These are phyloP conservation scores for Fusarium avenaceum DNA, from an alignment of 2,329 filamentous ascomycete species.

Conservation along the genomic window DNA sequence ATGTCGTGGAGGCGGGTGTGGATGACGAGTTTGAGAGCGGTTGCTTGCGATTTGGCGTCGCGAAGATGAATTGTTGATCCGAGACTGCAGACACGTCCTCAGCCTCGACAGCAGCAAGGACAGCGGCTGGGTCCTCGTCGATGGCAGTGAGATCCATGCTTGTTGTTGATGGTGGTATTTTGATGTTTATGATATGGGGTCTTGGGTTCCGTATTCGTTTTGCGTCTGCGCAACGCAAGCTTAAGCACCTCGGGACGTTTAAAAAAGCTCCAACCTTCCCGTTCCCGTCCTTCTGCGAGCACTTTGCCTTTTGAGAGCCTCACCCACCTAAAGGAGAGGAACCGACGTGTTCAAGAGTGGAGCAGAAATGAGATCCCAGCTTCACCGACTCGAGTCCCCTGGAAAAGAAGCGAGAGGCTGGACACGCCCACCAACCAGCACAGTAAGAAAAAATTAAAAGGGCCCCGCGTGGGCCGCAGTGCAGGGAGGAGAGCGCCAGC, in stretches of 20 bases:
- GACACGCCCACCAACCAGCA: constrained; percentile 39
- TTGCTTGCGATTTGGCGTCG: constrained; percentile 48
- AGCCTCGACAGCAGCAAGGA: constrained; percentile 43
- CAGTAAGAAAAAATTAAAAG: constrained; percentile 33
- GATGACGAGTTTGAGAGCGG: constrained; percentile 36
- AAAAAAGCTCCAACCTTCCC: constrained; percentile 33
- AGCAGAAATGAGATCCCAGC: constrained; percentile 41
- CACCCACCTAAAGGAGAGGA: constrained; percentile 41
- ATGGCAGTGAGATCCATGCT: constrained; percentile 47
- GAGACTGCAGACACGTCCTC: constrained; percentile 39
- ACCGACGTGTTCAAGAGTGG: constrained; percentile 40
- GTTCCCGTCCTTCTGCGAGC: constrained; percentile 27
- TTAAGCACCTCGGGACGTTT: constrained; percentile 10
- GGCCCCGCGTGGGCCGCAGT: constrained; percentile 40
- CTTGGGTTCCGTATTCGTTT: not conserved
- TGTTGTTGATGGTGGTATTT: constrained; percentile 5
- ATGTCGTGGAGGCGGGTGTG: constrained; percentile 37
- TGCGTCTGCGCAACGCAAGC: constrained; percentile 8
- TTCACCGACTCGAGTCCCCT: constrained; percentile 46
- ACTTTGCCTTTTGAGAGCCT: constrained; percentile 44
- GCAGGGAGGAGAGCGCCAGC: constrained; percentile 24
- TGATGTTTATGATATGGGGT: constrained; percentile 6
- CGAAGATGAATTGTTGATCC: constrained; percentile 45
- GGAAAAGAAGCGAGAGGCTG: constrained; percentile 29
- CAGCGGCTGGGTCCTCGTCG: constrained; percentile 49